Conservation (phyloP, 768 basidiomycete genomes). For the Hydnum rufescens region DNA sequence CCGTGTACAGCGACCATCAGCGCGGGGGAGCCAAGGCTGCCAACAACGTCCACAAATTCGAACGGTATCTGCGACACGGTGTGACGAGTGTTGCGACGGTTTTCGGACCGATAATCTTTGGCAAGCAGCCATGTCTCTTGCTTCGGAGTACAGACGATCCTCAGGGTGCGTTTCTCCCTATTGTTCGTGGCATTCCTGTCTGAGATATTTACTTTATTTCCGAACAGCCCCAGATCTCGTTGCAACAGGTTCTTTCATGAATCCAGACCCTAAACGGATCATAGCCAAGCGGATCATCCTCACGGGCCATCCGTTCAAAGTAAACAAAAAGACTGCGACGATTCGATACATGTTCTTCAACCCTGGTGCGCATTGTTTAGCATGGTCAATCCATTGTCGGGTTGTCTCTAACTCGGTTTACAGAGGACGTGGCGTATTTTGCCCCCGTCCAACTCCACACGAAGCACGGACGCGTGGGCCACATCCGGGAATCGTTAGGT, state of each 20-base stretch:
- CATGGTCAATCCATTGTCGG: background rate
- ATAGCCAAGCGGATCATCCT: constrained; percentile 87
- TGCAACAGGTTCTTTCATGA: constrained; percentile 72
- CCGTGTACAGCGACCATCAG: constrained; percentile 82
- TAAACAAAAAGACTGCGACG: constrained; percentile 93
- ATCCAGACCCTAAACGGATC: constrained; percentile 78
- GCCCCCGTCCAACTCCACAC: constrained; percentile 86
- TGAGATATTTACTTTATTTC: constrained; percentile 2
- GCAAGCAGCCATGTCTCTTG: constrained; percentile 61
- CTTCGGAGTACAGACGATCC: constrained; percentile 46
- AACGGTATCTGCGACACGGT: constrained; percentile 74
- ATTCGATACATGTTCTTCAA: constrained; percentile 99
- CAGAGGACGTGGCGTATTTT: constrained; percentile 80
- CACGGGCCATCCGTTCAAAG: constrained; percentile 90
- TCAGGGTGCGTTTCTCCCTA: constrained; percentile 31
- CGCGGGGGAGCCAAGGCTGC: constrained; percentile 75
- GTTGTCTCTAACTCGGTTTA: background rate
- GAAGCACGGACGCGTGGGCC: constrained; percentile 75
- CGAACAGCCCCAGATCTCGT: constrained; percentile 57
- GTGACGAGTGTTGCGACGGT: constrained; percentile 63
- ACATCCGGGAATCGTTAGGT: constrained; percentile 80
- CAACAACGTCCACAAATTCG: constrained; percentile 96
- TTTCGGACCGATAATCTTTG: constrained; percentile 79
- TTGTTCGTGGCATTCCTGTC: constrained; percentile 1
- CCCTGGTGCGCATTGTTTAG: constrained; percentile 28